phyloP scores from a whole-genome alignment of 768 basidiomycete genomes.

The Hebeloma cylindrosporum region DNA sequence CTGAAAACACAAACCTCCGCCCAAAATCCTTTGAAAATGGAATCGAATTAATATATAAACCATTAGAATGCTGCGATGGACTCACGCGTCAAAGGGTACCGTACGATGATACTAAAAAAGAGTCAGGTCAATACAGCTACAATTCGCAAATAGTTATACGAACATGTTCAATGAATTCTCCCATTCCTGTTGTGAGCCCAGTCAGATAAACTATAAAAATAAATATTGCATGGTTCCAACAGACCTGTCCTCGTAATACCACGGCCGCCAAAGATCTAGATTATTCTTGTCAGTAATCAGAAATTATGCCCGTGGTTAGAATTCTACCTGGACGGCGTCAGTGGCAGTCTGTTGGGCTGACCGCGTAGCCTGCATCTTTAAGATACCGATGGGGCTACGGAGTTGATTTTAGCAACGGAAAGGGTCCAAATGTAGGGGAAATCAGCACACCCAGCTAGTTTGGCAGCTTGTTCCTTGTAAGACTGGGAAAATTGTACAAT shows the following conservation, averaged over 20 bases:
- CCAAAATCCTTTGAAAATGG: constrained; percentile 46
- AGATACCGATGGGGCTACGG: constrained; percentile 60
- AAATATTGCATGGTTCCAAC: constrained; percentile 16
- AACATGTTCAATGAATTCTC: constrained; percentile 67
- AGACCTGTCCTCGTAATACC: constrained; percentile 80
- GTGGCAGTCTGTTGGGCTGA: constrained; percentile 64
- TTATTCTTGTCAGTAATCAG: constrained; percentile 6
- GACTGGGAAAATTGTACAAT: constrained; percentile 31
- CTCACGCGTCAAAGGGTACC: constrained; percentile 62
- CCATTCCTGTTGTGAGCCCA: constrained; percentile 43
- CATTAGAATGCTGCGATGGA: constrained; percentile 6
- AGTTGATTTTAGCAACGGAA: constrained; percentile 3
- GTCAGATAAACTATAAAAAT: constrained; percentile 1
- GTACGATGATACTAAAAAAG: constrained; percentile 57
- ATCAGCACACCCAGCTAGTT: constrained; percentile 64
- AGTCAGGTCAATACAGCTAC: constrained; percentile 24
- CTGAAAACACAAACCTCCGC: constrained; percentile 49
- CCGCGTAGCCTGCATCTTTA: constrained; percentile 68
- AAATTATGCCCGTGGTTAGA: constrained; percentile 2
- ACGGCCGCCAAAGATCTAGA: constrained; percentile 78
- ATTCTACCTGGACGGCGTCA: constrained; percentile 70
- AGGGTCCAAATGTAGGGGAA: not conserved
- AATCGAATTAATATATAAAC: not conserved
- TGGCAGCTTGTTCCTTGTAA: constrained; percentile 73
- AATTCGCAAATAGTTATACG: constrained; percentile 20